Evolutionary conservation across 2,329 filamentous ascomycete species (phyloP), one percentile per base, ranked within the genome.

Genomic region (Polychaeton citri): DNA sequence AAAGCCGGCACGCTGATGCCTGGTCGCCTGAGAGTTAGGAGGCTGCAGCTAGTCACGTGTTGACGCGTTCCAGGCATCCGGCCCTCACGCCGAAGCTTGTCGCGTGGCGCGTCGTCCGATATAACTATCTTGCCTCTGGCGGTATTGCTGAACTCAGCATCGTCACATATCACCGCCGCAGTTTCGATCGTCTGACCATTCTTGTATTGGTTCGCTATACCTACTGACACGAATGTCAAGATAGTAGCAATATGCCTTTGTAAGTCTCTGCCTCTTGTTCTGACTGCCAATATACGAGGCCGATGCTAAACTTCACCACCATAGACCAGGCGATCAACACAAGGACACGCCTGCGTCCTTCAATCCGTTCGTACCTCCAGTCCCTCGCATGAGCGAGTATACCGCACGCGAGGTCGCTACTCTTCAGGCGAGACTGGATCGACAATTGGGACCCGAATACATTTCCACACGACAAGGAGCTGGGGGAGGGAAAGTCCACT

Each of bases 371-470:
- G 78, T 84, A 57, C 81, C 88, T 47, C 58, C 64, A 2, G 71
- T 70, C 53, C 74, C 71, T 34, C 74, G 74, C 30, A 71, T 94
- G 19, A 79, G 73, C 35, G 75, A 82, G 54, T 98, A 84, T 64
- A 93, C 86, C 0, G 85, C 87, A n/a, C 69, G 76, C 47, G 80
- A 98, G 56, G 88, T 95, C 39, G 86, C 86, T 16, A 88, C 84
- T 0, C 68, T 98, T 10, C 82, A 94, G 53, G 75, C 76, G 45
- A 78, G 84, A 20, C 74, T 98, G 19, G 83, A 96, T 54, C 92
- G 87, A 54, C 87, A 95, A 55, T 74, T 98, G 8, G 90, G 90
- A 0, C 90, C 90, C 0, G 92, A 98, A 62, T 98, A 92, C 58
- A 83, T 98, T 39, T 96, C 88, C 2, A 75, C 84, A 30, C 73